Percentiles rank a stretch among this genome's conserved stretches.
These are phyloP conservation scores for Ophiocordyceps camponoti-saundersi DNA, from an alignment of 2,329 filamentous ascomycete genomes.

Conservation along the genomic window DNA sequence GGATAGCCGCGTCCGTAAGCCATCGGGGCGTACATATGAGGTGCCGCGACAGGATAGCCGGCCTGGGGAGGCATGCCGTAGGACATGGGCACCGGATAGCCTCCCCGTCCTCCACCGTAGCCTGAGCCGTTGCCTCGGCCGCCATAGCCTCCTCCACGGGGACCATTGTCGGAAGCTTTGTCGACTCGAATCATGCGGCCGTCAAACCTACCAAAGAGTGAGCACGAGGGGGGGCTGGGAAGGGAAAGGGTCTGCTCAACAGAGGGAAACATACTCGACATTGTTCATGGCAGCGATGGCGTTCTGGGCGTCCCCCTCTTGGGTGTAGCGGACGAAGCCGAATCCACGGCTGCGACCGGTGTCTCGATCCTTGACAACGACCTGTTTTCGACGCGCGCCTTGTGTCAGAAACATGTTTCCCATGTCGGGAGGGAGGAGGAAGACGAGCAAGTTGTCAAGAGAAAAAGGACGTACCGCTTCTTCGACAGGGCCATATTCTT, in stretches of 20 bases:
- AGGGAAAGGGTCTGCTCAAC: constrained; percentile 1
- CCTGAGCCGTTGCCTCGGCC: constrained; percentile 18
- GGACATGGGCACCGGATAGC: constrained; percentile 23
- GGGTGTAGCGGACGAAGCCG: constrained; percentile 81
- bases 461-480: constrained; percentile 62
- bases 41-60: constrained; percentile 15
- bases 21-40: constrained; percentile 19
- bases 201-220: constrained; percentile 51
- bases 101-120: constrained; percentile 27
- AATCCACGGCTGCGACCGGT: constrained; percentile 94
- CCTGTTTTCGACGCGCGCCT: constrained; percentile 30
- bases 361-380: constrained; percentile 94
- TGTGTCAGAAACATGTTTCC: constrained; percentile 5
- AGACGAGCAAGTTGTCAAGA: background rate
- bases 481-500: constrained; percentile 78
- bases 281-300: constrained; percentile 75
- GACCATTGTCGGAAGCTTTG: constrained; percentile 71
- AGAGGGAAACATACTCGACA: constrained; percentile 50
- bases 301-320: constrained; percentile 57
- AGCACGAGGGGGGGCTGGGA: background rate
- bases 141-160: constrained; percentile 23
- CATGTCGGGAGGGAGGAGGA: constrained; percentile 1
- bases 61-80: constrained; percentile 20
- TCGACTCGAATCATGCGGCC: constrained; percentile 89
- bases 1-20: constrained; percentile 22